Base-by-base conservation (phyloP, 306 rosid species). In the Dalbergia cultrata region DNA sequence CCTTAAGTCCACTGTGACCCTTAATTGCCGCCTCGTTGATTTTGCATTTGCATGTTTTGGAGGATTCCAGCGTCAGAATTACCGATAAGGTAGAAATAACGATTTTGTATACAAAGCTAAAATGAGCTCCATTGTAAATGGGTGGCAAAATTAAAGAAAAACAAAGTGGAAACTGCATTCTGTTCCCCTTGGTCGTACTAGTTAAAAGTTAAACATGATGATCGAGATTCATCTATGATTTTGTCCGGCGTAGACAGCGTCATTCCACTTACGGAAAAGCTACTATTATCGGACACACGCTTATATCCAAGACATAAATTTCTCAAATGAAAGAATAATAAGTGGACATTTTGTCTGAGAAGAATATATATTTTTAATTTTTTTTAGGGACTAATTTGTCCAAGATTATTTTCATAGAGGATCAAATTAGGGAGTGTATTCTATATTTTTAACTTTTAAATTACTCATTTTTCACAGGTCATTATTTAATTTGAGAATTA, bases 91-190 rank as follows among this genome's bases (percentile, higher is more conserved):
- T 60, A 44, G 73, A 33, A 59, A 45, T 47, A 41, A 34, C 22
- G 50, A 21, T 73, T 60, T 65, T 73, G 33, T 17, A 18, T 44
- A 6, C 80, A 66, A 72, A 75, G 76, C 71, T 59, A 57, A 81
- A 63, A 56, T 33, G 47, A 65, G 58, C 35, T 82, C 74, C 34
- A 18, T 26, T 41, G 49, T 37, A 77, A 19, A 52, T 65, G 47
- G 63, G 26, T 39, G 34, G 52, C 26, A 34, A 74, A 74, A 47
- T 49, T 49, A 11, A 52, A 69, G 72, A 68, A 21, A 22, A 74
- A 43, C 45, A 6, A 67, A 60, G 8, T 18, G 13, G 13, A 68
- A 59, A 52, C 70, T 17, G 13, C 72, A 33, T 16, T 68, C 50
- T 47, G 62, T 70, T 37, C 6, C 54, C n/a, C 54, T 49, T 13